Percentiles rank a stretch among this genome's conserved stretches.
Conservation (phyloP, 208 protist species). For the Trypanosoma avium region DNA sequence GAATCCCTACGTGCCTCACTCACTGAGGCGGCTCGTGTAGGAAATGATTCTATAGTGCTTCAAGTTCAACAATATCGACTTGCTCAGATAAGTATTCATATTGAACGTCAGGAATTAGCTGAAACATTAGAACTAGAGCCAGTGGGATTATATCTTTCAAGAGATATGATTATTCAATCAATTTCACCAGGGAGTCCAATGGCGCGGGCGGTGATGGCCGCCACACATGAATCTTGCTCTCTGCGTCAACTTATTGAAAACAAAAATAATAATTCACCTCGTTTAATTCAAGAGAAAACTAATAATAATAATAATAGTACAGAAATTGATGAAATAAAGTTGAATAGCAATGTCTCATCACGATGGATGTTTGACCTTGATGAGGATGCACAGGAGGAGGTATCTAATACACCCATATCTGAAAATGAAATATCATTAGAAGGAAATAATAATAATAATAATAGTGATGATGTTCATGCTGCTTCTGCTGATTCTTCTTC, state of each 20-base stretch:
- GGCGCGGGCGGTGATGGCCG: conserved; percentile 40
- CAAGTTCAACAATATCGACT: conserved; percentile 64
- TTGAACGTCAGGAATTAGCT: conserved; percentile 32
- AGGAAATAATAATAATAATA: too few species aligned
- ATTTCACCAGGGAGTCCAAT: conserved; percentile 45
- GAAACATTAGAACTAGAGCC: conserved; percentile 39
- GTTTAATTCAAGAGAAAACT: too few species aligned
- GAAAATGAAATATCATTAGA: neutral
- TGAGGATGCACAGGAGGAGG: conserved; percentile 33
- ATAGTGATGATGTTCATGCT: too few species aligned
- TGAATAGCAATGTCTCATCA: too few species aligned
- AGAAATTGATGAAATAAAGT: conserved; percentile 1
- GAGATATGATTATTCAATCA: conserved; percentile 44
- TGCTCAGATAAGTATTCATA: conserved; percentile 36
- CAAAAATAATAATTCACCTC: neutral
- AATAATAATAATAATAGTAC: neutral
- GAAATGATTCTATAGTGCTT: conserved; percentile 53
- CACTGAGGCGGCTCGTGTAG: conserved; percentile 14
- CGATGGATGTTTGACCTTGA: conserved; percentile 59
- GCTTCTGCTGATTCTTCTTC: too few species aligned
- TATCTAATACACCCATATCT: neutral
- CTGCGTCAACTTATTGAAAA: conserved; percentile 39
- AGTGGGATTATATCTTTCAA: conserved; percentile 60
- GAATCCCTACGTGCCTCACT: conserved; percentile 21
- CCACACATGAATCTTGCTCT: conserved; percentile 46